Conservation (phyloP, 2,329 filamentous ascomycete genomes). For the Pseudogymnoascus verrucosus region DNA sequence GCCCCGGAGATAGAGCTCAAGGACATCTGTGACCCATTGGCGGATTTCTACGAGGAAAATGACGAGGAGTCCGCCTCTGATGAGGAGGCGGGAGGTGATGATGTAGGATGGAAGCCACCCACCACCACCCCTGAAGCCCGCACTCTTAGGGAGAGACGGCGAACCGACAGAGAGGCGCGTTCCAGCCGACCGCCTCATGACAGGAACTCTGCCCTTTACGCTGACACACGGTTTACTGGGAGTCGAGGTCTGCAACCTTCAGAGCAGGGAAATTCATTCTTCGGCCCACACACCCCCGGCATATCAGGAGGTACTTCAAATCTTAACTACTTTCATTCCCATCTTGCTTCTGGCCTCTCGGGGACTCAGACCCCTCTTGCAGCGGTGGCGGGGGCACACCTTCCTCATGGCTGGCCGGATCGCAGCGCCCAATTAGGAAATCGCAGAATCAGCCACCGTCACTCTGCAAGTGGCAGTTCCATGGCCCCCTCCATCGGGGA, state of each 20-base stretch:
- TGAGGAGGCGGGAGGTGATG: constrained; percentile 40
- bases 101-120: constrained; percentile 24
- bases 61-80: constrained; percentile 54
- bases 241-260: constrained; percentile 22
- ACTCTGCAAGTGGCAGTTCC: constrained; percentile 25
- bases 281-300: constrained; percentile 52
- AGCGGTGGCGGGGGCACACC: constrained; percentile 65
- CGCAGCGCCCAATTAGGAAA: constrained; percentile 18
- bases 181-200: constrained; percentile 21
- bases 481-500: constrained; percentile 30
- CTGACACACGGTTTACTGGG: constrained; percentile 32
- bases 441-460: constrained; percentile 19
- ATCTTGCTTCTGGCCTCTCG: constrained; percentile 61
- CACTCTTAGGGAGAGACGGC: constrained; percentile 28
- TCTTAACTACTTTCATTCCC: constrained; percentile 75
- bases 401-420: constrained; percentile 43
- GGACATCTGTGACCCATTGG: constrained; percentile 89
- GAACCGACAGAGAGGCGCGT: constrained; percentile 28
- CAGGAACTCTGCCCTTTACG: constrained; percentile 29
- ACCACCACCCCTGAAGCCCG: constrained; percentile 15
- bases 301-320: constrained; percentile 67
- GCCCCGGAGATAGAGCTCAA: constrained; percentile 85
- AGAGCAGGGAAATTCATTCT: constrained; percentile 47
- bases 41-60: constrained; percentile 90
- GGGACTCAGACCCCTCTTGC: constrained; percentile 73